Base-by-base conservation (phyloP, 805 yeast species). In the Candida montana region DNA sequence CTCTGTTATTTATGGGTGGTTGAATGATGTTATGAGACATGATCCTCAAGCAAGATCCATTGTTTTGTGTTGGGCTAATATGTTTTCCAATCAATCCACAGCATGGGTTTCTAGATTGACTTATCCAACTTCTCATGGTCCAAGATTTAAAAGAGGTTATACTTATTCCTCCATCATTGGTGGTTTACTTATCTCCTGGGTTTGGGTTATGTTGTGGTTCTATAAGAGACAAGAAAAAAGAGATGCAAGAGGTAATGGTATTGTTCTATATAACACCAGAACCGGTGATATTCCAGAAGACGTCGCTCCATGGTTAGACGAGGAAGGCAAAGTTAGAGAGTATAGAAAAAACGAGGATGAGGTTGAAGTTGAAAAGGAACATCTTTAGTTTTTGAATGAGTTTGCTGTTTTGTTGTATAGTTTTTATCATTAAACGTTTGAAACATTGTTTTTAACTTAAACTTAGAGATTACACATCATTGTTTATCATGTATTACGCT, bases 11-110 rank as follows among this genome's bases (percentile, higher is more conserved):
- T 78, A 77, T 54, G 67, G 77, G 16, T 77, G 81, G 79, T 69
- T 72, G 41, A 74, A 74, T 49, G 82, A 77, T 57, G 74, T 77
- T 30, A 70, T 77, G 44, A 66, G 82, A 37, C 67, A 71, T 39
- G 79, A 77, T 48, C 68, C 74, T 5, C 71, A 75, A 45, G 68
- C 69, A 41, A 62, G 83, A 47, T 70, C 80, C 4, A 69, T 75
- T 30, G 65, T 71, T 30, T 20, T 40, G 19, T 35, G 39, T 16
- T 62, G 75, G 46, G 72, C 74, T 18, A 50, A 65, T 20, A 69
- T 72, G 71, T 75, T 75, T 53, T 54, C 63, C 23, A 77, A 81
- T 5, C 79, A 75, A 50, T 65, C 73, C 4, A 66, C 75, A 10
- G 72, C 77, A 7, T 77, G 77, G 73, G 69, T 69, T 46, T 60